phyloP scores from a whole-genome alignment of 148 eudicot species.

The Persicaria maculosa region DNA sequence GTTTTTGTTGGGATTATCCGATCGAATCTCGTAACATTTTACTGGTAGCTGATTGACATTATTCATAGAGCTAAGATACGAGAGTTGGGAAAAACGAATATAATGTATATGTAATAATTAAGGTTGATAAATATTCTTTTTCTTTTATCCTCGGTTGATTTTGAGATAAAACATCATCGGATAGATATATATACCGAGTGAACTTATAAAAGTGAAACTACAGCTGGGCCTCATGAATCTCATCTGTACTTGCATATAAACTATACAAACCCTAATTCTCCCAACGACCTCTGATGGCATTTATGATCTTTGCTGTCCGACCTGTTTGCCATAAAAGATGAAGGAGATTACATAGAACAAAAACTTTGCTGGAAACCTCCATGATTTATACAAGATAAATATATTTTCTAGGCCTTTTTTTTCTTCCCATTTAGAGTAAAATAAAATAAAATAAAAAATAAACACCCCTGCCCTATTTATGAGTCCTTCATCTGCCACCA shows the following conservation, averaged over 20 bases:
- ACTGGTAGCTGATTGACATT: no score
- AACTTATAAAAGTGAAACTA: not conserved
- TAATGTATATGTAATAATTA: not conserved
- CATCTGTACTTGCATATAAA: not conserved
- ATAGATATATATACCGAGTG: no score
- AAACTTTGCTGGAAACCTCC: not conserved
- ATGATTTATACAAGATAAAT: not conserved
- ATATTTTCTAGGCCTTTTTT: not conserved
- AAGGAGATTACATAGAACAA: not conserved
- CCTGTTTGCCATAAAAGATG: not conserved
- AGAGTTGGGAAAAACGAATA: no score
- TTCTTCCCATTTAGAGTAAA: not conserved
- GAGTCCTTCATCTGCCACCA: not conserved
- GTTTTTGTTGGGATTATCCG: no score
- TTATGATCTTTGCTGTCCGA: conserved; percentile 28
- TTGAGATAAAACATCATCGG: not conserved
- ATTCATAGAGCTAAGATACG: no score
- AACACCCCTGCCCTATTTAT: not conserved
- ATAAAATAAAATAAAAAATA: no score
- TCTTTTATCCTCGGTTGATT: not conserved
- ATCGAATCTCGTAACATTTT: no score
- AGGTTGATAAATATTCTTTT: not conserved
- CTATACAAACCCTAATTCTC: not conserved
- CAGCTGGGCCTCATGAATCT: not conserved
- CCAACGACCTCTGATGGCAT: conserved; percentile 79